phyloP scores from a whole-genome alignment of 1,284 basidiomycete genomes.

The Blastosporella zonata region DNA sequence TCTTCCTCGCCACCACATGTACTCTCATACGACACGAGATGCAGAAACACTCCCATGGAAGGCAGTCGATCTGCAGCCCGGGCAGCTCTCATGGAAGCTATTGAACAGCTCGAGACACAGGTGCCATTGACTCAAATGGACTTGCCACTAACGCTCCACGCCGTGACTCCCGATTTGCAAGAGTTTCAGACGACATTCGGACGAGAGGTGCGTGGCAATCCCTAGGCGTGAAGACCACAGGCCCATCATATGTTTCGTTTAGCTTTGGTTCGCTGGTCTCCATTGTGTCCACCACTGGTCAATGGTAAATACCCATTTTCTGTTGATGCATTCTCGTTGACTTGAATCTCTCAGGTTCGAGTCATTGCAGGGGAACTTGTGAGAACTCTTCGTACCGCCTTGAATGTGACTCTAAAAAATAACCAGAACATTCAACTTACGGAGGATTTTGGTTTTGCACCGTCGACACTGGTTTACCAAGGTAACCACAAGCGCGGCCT shows the following conservation, averaged over 20 bases:
- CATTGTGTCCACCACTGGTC: conserved; percentile 87
- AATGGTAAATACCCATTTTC: conserved; percentile 50
- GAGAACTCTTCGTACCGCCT: conserved; percentile 22
- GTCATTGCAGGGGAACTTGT: conserved; percentile 80
- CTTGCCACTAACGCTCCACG: conserved; percentile 63
- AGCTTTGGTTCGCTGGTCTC: conserved; percentile 85
- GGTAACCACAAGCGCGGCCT: conserved; percentile 32
- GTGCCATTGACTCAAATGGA: conserved; percentile 49
- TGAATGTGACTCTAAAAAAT: conserved; percentile 12
- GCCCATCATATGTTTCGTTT: background rate
- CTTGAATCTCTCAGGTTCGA: conserved; percentile 49
- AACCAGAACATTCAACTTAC: conserved; percentile 59
- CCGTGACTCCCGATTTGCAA: conserved; percentile 75
- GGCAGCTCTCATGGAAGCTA: conserved; percentile 51
- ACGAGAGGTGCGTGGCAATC: conserved; percentile 56
- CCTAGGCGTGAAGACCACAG: background rate
- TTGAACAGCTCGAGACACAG: conserved; percentile 52
- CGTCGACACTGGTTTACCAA: conserved; percentile 74
- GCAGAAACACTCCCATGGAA: conserved; percentile 81
- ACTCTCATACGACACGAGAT: conserved; percentile 72
- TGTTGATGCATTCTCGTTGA: background rate
- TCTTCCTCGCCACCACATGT: conserved; percentile 47
- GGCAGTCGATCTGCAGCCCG: conserved; percentile 57
- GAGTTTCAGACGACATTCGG: conserved; percentile 76
- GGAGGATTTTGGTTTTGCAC: conserved; percentile 78